Evolutionary conservation across 169 alveolate genomes (phyloP), one percentile per base, ranked within the genome.

Genomic region (Plasmodium berghei): DNA sequence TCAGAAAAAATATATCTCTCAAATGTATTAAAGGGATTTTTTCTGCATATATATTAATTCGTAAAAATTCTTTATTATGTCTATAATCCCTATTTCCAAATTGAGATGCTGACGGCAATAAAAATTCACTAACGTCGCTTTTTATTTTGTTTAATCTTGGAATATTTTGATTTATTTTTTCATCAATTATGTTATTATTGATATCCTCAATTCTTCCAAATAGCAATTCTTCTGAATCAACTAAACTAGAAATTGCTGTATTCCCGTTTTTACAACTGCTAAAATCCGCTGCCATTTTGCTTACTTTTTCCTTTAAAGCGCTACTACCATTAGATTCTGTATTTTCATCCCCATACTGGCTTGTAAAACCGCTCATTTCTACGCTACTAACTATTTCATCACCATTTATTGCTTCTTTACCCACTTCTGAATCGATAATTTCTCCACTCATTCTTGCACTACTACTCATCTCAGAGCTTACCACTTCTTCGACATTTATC

Each of bases 1-100:
- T 83, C 28, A 83, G 16, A 49, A 83, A 83, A 26, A 83, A 46
- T 8, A 83, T 54, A 34, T 83, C 90, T 67, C 90, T 83, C 66
- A 83, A 55, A 56, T 83, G 90, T 9, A 83, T 55, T 0, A 83
- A 14, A 4, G 90, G 90, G 0, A 83, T 83, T 48, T 83, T 83
- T 34, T 83, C 90, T 2, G 90, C 90, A 69, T 83, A 83, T 12
- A 83, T 83, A 83, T 83, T 83, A 20, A 83, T 83, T 48, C 90
- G 28, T 16, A 83, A 14, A 24, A 83, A 83, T 24, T 83, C 90
- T 34, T 45, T 83, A 16, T 54, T 16, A 71, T 83, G 70, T 40
- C 56, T 34, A 56, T 26, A 83, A 67, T 69, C 63, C 22, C 28
- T 62, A 49, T 70, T 70, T 67, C 90, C 90, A 69, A 67, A 83